Evolutionary conservation across 129 eudicot species (phyloP).

Genomic region (Helianthus tuberosus): DNA sequence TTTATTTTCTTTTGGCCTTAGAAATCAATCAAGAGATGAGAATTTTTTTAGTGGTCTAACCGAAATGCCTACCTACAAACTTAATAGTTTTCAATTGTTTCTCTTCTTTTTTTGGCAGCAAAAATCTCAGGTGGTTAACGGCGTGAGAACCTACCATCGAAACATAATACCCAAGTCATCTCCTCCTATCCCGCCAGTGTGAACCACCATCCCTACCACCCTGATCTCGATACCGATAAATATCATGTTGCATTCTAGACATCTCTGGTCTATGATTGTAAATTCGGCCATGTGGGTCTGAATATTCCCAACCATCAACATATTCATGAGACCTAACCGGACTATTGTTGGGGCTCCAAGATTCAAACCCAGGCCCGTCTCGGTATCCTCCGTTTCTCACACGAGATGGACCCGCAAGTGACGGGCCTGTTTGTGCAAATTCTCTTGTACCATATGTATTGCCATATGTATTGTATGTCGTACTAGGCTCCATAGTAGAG

Average conservation of each 20-base stretch:
- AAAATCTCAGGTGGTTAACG: not conserved
- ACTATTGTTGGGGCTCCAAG: conserved; percentile 78
- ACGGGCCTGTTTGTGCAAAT: conserved; percentile 14
- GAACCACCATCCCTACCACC: conserved; percentile 45
- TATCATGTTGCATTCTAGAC: conserved; percentile 37
- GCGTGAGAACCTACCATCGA: not conserved
- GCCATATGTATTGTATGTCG: conserved; percentile 32
- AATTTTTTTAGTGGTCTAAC: not conserved
- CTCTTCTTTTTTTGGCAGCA: not conserved
- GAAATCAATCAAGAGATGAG: conserved; percentile 2
- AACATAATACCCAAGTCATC: conserved; percentile 22
- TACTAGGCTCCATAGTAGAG: conserved; percentile 32
- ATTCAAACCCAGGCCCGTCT: conserved; percentile 44
- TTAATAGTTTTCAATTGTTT: conserved; percentile 10
- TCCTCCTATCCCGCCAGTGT: conserved; percentile 66
- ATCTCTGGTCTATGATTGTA: conserved; percentile 41
- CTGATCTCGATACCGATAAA: conserved; percentile 38
- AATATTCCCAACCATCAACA: conserved; percentile 38
- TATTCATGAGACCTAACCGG: conserved; percentile 53
- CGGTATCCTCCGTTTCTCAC: conserved; percentile 42
- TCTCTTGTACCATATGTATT: conserved; percentile 37
- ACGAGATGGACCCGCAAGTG: conserved; percentile 35
- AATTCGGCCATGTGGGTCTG: conserved; percentile 29
- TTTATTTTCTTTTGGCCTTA: conserved; percentile 12
- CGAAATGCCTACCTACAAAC: conserved; percentile 36